A percentile compares a stretch with the other conserved stretches of the same genome.
phyloP scores from a whole-genome alignment of 441 rosid species.

The Gossypium lobatum region DNA sequence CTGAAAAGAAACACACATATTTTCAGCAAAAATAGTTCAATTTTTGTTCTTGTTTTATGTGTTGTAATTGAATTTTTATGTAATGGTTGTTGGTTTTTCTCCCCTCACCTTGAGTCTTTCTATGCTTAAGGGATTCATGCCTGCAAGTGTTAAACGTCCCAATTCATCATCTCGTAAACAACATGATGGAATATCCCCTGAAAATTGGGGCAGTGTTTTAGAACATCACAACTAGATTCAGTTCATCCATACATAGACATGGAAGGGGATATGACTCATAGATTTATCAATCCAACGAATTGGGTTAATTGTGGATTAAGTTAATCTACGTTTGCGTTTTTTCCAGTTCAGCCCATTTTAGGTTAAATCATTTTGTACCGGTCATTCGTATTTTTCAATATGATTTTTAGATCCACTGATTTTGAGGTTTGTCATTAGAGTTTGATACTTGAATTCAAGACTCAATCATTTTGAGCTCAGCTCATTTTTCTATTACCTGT shows the following conservation, averaged over 20 bases:
- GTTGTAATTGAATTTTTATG: not conserved
- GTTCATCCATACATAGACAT: not conserved
- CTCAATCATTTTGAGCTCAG: no score
- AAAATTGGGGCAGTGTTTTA: not conserved
- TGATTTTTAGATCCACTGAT: no score
- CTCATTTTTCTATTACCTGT: no score
- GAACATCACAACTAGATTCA: not conserved
- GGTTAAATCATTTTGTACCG: not conserved
- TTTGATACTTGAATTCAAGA: no score
- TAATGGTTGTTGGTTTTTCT: not conserved
- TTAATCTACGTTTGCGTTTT: not conserved
- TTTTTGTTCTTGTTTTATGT: not conserved
- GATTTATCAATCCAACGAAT: not conserved
- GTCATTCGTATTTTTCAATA: not conserved
- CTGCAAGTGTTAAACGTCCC: conserved; percentile 17
- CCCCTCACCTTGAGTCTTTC: conserved; percentile 11
- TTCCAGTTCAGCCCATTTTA: not conserved
- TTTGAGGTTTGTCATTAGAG: no score
- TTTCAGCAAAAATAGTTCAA: not conserved
- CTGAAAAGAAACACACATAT: not conserved
- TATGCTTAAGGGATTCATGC: conserved; percentile 19
- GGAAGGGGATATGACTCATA: not conserved
- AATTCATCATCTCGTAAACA: conserved; percentile 20
- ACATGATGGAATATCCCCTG: conserved; percentile 9
- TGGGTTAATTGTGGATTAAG: not conserved